A percentile compares a stretch with the other conserved stretches of the same genome.
Conservation (phyloP, 768 basidiomycete genomes). For the Tulasnella sp. region DNA sequence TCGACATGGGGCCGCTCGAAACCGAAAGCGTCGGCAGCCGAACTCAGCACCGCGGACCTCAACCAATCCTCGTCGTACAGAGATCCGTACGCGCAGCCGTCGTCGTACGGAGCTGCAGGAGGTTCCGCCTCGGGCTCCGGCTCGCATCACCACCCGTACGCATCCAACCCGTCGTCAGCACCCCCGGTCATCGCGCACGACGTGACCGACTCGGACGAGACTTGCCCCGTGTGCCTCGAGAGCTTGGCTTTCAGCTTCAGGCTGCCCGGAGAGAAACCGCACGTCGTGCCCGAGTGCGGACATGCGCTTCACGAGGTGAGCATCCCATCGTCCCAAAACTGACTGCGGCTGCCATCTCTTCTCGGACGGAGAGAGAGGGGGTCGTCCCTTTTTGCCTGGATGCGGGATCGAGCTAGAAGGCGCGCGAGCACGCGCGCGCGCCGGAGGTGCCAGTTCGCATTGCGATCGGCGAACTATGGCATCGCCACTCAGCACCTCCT, state of each 20-base stretch:
- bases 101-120: background rate
- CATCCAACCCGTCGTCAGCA: slow-evolving; percentile 30
- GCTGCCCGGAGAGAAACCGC: slow-evolving; percentile 94
- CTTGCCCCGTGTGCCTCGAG: slow-evolving; percentile 96
- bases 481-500: background rate
- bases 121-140: background rate
- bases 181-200: slow-evolving; percentile 68
- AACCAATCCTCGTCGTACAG: slow-evolving; percentile 20
- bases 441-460: background rate
- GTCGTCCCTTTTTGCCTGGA: slow-evolving; percentile 4
- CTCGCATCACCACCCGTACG: slow-evolving; percentile 36
- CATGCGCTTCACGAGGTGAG: slow-evolving; percentile 93
- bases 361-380: background rate
- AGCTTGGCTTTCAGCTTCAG: slow-evolving; percentile 91
- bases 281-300: slow-evolving; percentile 96
- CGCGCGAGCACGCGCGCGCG: background rate
- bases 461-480: slow-evolving; percentile 6
- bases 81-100: background rate
- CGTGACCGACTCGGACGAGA: slow-evolving; percentile 74
- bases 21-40: background rate
- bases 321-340: background rate
- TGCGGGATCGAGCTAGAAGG: background rate
- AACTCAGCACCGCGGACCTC: slow-evolving; percentile 24
- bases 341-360: background rate
- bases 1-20: slow-evolving; percentile 35